These are phyloP conservation scores for Penicillium vulpinum DNA, from an alignment of 2,329 filamentous ascomycete genomes.

Conservation along the genomic window DNA sequence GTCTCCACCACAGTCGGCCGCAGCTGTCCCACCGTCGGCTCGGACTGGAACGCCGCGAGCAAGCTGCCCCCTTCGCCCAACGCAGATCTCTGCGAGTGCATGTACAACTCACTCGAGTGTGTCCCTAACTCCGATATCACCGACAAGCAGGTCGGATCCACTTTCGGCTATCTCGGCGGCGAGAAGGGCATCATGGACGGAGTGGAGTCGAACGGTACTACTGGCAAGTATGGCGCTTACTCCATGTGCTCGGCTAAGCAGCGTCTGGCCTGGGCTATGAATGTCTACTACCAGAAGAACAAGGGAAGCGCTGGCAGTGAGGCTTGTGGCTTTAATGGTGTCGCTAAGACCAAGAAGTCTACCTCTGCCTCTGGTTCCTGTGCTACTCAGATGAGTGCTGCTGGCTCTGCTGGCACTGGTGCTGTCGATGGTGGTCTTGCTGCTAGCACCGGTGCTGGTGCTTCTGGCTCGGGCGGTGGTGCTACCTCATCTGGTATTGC, in stretches of 20 bases:
- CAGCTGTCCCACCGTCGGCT: conserved; percentile 67
- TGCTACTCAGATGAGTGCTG: conserved; percentile 21
- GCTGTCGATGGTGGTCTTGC: conserved; percentile 40
- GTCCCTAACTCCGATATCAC: conserved; percentile 61
- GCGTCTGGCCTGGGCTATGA: conserved; percentile 49
- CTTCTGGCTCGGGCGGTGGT: conserved; percentile 19
- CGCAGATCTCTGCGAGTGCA: conserved; percentile 77
- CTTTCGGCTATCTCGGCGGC: conserved; percentile 62
- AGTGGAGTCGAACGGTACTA: conserved; percentile 41
- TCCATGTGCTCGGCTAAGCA: conserved; percentile 49
- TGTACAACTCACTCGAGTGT: conserved; percentile 73
- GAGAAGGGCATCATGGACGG: conserved; percentile 39
- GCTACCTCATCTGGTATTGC: conserved; percentile 37
- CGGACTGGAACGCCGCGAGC: conserved; percentile 67
- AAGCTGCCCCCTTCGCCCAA: conserved; percentile 82
- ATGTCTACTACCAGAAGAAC: conserved; percentile 48
- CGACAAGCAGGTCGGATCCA: conserved; percentile 59
- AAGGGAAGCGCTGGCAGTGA: conserved; percentile 32
- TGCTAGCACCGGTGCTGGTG: conserved; percentile 22
- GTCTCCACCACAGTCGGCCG: conserved; percentile 69
- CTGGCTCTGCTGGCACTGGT: conserved; percentile 42
- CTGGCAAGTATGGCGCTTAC: conserved; percentile 50
- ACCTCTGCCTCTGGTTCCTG: conserved; percentile 22
- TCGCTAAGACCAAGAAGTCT: conserved; percentile 38
- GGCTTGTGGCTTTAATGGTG: conserved; percentile 50